These are phyloP conservation scores for Passiflora organensis DNA, from an alignment of 345 rosid genomes.

Conservation along the genomic window DNA sequence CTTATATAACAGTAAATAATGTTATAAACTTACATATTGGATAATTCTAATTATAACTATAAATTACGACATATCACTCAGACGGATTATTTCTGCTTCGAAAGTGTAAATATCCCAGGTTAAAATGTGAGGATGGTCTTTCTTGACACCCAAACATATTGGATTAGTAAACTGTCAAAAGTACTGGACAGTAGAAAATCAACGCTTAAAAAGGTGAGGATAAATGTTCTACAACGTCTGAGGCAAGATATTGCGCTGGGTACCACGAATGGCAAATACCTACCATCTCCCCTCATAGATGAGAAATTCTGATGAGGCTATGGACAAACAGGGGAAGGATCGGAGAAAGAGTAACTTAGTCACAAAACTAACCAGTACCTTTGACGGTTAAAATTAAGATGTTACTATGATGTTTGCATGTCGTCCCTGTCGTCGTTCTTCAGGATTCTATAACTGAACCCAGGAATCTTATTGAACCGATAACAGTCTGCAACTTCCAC, in stretches of 20 bases:
- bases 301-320: too few relatives aligned
- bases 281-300: not conserved
- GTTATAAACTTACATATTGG: too few relatives aligned
- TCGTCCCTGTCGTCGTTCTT: slow-evolving; percentile 35
- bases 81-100: too few relatives aligned
- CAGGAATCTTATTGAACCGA: slow-evolving; percentile 28
- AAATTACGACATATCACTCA: too few relatives aligned
- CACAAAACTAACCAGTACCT: not conserved
- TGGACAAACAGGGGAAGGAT: not conserved
- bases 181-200: too few relatives aligned
- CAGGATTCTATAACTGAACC: slow-evolving; percentile 59
- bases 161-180: too few relatives aligned
- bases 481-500: slow-evolving; percentile 41
- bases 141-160: too few relatives aligned
- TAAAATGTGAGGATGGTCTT: too few relatives aligned
- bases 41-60: too few relatives aligned
- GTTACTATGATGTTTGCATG: slow-evolving; percentile 3
- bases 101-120: too few relatives aligned
- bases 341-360: not conserved
- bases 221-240: not conserved
- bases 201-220: too few relatives aligned
- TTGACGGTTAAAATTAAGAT: not conserved
- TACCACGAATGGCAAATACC: not conserved
- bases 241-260: not conserved
- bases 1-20: too few relatives aligned